Base-by-base conservation (phyloP, 129 eudicot genomes). In the Ambrosia trifida region DNA sequence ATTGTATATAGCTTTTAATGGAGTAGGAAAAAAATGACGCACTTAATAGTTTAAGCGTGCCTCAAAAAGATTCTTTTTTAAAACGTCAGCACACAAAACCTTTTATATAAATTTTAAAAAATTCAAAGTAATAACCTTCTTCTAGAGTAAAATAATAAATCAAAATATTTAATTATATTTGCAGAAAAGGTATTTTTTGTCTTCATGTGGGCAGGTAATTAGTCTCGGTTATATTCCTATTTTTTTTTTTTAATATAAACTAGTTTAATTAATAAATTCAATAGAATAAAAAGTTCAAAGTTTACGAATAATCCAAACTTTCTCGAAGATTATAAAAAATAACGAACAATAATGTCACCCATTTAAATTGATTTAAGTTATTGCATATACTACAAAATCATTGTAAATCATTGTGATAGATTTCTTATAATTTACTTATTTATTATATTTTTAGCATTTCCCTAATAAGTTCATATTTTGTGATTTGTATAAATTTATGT, bases 11-110 rank as follows among this genome's bases (percentile, higher is more conserved):
- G 66, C 74, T 33, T 60, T 57, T 50, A 43, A 20, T 56, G 66
- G 67, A 43, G 79, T 75, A 56, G 68, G 24, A 65, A 40, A 40
- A 7, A 52, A 38, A 18, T 5, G 56, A 75, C 66, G 73, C 74
- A 58, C 14, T 74, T 17, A n/a, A n/a, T n/a, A 11, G 38, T 35
- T 46, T 67, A 75, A 66, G 79, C 80, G 31, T 76, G 74, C 74
- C 69, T 59, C 7, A 5, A 67, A 66, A 45, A 57, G 74, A 76
- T 57, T 67, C 80, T 9, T 68, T 46, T 18, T 33, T 18, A 13
- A 13, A 9, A 73, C 24, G 63, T 47, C 78, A 50, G 32, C 38
- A 62, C 9, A 20, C 33, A 38, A 70, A 70, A 36, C 38, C 6
- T 62, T 33, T 12, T 72, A 40, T 69, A 51, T 33, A 69, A 4